Percentiles rank a stretch among this genome's conserved stretches.
Conservation (phyloP, 495 filamentous ascomycete species). For the Venustampulla echinocandica region DNA sequence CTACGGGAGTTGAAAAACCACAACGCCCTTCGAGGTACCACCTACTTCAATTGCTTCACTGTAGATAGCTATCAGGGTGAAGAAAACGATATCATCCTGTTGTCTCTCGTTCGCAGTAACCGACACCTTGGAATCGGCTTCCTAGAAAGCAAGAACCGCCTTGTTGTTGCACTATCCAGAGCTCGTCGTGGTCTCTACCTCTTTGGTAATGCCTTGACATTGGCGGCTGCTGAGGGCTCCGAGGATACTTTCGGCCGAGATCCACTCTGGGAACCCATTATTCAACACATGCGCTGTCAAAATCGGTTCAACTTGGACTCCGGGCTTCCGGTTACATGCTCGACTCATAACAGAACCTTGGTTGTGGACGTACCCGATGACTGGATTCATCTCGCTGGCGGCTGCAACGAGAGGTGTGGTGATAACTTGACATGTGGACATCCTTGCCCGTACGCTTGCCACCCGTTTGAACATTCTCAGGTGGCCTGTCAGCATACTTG, state of each 20-base stretch:
- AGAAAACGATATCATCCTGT: conserved; percentile 78
- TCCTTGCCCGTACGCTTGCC: conserved; percentile 36
- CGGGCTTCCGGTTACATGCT: conserved; percentile 29
- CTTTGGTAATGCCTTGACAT: conserved; percentile 55
- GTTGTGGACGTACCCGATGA: conserved; percentile 34
- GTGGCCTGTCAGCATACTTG: conserved; percentile 14
- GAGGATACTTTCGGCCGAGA: conserved; percentile 9
- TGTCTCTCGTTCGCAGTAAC: conserved; percentile 79
- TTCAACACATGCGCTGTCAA: neutral
- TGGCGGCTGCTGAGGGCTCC: conserved; percentile 3
- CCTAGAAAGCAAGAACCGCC: conserved; percentile 62
- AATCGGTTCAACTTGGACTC: conserved; percentile 7
- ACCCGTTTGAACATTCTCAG: conserved; percentile 30
- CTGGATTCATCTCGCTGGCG: conserved; percentile 46
- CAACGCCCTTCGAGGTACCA: conserved; percentile 34
- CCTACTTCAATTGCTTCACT: conserved; percentile 60
- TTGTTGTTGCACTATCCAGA: conserved; percentile 82
- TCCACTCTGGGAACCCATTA: conserved; percentile 27
- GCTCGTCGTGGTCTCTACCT: conserved; percentile 80
- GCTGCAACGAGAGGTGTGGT: conserved; percentile 45
- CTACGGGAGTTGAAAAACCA: conserved; percentile 42
- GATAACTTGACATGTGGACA: conserved; percentile 40
- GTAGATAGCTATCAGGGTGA: conserved; percentile 95
- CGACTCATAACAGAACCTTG: conserved; percentile 23
- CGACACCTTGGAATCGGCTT: conserved; percentile 52